Evolutionary conservation across 2,329 filamentous ascomycete species (phyloP).

Genomic region (Biscogniauxia sp.): DNA sequence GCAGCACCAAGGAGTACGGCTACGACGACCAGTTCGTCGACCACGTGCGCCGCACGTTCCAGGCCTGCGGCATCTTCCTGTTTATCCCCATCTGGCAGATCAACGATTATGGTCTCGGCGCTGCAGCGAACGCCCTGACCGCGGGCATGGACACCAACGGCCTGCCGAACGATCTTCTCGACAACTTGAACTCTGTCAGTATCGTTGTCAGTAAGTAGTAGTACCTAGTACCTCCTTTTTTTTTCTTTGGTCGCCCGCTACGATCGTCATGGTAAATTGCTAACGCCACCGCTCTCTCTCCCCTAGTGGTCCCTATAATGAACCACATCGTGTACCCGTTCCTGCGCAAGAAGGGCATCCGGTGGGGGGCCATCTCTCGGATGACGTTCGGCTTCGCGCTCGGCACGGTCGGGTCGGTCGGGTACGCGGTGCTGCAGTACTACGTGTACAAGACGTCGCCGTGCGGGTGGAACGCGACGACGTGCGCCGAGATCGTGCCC

Average conservation of each 20-base stretch:
- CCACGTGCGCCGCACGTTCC: constrained; percentile 54
- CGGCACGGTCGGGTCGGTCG: constrained; percentile 38
- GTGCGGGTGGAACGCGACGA: constrained; percentile 30
- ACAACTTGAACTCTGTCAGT: constrained; percentile 42
- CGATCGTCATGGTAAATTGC: neutral
- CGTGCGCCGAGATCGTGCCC: constrained; percentile 27
- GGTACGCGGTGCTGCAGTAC: constrained; percentile 28
- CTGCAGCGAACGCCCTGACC: constrained; percentile 39
- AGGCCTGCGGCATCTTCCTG: constrained; percentile 53
- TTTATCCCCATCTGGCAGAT: constrained; percentile 35
- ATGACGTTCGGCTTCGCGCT: constrained; percentile 45
- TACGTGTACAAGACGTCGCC: constrained; percentile 31
- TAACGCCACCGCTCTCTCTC: constrained; percentile 7
- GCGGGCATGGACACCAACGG: constrained; percentile 42
- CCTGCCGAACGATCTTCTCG: constrained; percentile 42
- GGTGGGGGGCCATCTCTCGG: constrained; percentile 42
- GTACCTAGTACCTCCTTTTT: neutral
- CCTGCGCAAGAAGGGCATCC: constrained; percentile 36
- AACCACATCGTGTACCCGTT: constrained; percentile 42
- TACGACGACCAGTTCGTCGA: constrained; percentile 65
- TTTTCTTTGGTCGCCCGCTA: neutral
- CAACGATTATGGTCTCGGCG: constrained; percentile 42
- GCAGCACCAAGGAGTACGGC: constrained; percentile 36
- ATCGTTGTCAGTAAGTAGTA: constrained; percentile 36
- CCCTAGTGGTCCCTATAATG: constrained; percentile 37